Percentiles rank a stretch among this genome's conserved stretches.
Evolutionary conservation across 2,329 filamentous ascomycete species (phyloP).

Genomic region (Colletotrichum filicis): DNA sequence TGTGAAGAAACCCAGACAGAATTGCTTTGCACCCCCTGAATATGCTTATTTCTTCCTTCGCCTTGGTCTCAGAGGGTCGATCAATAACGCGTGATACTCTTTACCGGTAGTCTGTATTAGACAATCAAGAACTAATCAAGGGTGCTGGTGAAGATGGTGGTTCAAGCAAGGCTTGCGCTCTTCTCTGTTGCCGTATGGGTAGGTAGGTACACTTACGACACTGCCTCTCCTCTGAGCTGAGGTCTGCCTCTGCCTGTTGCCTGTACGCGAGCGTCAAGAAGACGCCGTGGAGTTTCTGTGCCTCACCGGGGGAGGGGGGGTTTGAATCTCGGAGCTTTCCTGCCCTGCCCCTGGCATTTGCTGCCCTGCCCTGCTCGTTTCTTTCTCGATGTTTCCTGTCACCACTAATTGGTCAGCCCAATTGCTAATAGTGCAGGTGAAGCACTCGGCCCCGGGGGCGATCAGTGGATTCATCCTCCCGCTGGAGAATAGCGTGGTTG

Average conservation of each 20-base stretch:
- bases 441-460: conserved; percentile 32
- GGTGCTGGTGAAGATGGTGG: not conserved
- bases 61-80: conserved; percentile 15
- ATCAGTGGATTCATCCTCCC: conserved; percentile 36
- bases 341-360: conserved; percentile 15
- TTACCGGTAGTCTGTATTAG: not conserved
- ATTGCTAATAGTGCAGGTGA: conserved; percentile 36
- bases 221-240: not conserved
- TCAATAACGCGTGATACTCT: conserved; percentile 2
- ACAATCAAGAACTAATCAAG: conserved; percentile 3
- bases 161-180: not conserved
- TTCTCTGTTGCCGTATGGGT: not conserved
- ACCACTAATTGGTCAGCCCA: conserved; percentile 34
- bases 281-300: not conserved
- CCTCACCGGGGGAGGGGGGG: not conserved
- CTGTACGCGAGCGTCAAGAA: conserved; percentile 8
- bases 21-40: not conserved
- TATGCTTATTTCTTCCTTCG: conserved; percentile 20
- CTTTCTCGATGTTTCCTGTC: conserved; percentile 7
- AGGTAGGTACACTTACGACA: not conserved
- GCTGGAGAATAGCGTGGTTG: conserved; percentile 35
- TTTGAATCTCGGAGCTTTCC: conserved; percentile 26
- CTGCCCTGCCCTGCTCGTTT: not conserved
- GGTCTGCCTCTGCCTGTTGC: not conserved
- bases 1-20: not conserved